A percentile compares a stretch with the other conserved stretches of the same genome.
phyloP scores from a whole-genome alignment of 495 filamentous ascomycete genomes.

The Chaetomidium leptoderma region DNA sequence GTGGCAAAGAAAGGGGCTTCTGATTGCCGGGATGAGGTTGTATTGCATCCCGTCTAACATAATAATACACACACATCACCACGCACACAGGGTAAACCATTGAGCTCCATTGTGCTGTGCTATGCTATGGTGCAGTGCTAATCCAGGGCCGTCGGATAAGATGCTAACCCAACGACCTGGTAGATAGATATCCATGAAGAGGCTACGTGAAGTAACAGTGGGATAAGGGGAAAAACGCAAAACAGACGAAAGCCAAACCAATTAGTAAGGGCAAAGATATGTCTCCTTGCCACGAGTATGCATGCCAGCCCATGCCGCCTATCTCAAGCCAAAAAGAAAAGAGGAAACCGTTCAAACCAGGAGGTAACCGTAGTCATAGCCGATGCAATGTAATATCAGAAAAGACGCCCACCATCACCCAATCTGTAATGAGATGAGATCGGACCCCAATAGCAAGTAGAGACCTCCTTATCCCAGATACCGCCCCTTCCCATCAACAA shows the following conservation, averaged over 20 bases:
- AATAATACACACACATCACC: neutral
- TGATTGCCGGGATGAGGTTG: too few relatives aligned
- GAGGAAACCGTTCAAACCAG: neutral
- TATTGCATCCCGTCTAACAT: too few relatives aligned
- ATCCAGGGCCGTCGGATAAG: constrained; percentile 3
- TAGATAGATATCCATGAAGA: constrained; percentile 6
- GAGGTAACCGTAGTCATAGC: neutral
- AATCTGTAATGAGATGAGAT: neutral
- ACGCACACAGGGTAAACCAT: neutral
- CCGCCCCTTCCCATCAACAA: neutral
- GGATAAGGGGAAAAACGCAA: neutral
- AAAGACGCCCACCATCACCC: neutral
- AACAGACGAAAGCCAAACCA: neutral
- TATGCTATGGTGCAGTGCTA: constrained; percentile 1
- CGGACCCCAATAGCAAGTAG: neutral
- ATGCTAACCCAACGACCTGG: constrained; percentile 15
- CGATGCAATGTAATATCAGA: constrained; percentile 1
- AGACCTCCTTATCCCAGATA: neutral
- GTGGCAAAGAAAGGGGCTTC: too few relatives aligned
- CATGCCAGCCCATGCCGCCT: neutral
- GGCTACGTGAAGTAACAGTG: neutral
- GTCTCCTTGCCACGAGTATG: too few relatives aligned
- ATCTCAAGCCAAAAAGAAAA: neutral
- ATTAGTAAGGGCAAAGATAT: neutral
- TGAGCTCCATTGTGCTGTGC: neutral